Evolutionary conservation across 306 rosid species (phyloP).

Genomic region (Prinsepia uniflora): DNA sequence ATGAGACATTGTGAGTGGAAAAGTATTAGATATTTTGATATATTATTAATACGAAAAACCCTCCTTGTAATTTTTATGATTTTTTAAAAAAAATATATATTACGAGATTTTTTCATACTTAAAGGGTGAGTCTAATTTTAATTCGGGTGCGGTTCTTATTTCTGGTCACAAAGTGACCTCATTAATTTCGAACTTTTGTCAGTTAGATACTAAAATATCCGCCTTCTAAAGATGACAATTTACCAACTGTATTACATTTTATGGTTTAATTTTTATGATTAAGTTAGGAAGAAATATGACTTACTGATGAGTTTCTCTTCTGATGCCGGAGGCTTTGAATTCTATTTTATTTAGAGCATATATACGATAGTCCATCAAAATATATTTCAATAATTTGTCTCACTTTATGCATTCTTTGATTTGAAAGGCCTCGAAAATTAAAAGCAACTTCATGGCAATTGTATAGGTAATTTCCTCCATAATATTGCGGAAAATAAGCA

Average conservation of each 20-base stretch:
- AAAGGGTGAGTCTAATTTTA: too few species aligned
- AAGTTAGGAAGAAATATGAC: neutral
- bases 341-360: neutral
- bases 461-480: conserved; percentile 12
- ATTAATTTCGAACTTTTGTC: too few species aligned
- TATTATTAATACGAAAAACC: too few species aligned
- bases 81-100: too few species aligned
- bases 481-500: neutral
- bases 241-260: too few species aligned
- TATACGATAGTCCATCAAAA: neutral
- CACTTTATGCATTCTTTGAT: neutral
- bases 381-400: neutral
- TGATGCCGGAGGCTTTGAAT: neutral
- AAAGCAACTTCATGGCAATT: conserved; percentile 13
- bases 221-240: too few species aligned
- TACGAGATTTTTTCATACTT: too few species aligned
- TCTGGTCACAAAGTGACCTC: too few species aligned
- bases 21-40: too few species aligned
- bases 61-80: neutral
- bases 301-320: neutral
- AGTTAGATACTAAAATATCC: too few species aligned
- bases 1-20: too few species aligned
- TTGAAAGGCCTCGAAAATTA: neutral
- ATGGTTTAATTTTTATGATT: neutral
- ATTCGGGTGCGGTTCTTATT: too few species aligned